Evolutionary conservation across 495 filamentous ascomycete genomes (phyloP).

Genomic region (Astrothelium macrocarpum): DNA sequence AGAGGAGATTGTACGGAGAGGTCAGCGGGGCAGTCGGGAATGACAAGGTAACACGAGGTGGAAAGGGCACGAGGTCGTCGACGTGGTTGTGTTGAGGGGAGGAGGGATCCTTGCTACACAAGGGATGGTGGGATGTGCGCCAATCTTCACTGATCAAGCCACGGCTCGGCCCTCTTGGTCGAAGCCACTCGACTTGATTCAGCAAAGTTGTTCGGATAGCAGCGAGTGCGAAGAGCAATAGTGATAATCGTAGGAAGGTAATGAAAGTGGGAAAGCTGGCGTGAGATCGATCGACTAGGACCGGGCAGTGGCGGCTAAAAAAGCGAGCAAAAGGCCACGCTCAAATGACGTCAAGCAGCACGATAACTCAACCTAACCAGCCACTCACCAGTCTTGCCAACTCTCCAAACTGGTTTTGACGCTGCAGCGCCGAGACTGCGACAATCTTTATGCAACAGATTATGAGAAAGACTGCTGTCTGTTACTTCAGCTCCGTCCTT

Average conservation of each 20-base stretch:
- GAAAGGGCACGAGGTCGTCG: slow-evolving; percentile 3
- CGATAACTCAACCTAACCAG: background rate
- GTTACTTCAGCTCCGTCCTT: background rate
- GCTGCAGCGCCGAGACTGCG: background rate
- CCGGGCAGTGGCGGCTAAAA: background rate
- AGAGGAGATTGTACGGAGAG: background rate
- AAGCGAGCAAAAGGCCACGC: background rate
- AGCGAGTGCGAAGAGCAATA: too few relatives aligned
- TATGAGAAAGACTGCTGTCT: background rate
- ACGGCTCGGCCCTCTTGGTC: slow-evolving; percentile 1
- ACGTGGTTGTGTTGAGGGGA: background rate
- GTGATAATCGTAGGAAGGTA: too few relatives aligned
- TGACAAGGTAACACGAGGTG: background rate
- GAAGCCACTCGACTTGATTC: background rate
- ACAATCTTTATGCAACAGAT: background rate
- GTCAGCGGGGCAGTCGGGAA: background rate
- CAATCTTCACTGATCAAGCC: background rate
- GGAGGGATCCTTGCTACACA: background rate
- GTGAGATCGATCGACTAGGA: background rate
- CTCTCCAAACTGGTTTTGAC: background rate
- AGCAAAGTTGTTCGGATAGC: background rate
- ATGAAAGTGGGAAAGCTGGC: slow-evolving; percentile 2
- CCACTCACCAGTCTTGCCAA: too few relatives aligned
- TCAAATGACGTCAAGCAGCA: background rate
- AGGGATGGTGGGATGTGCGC: background rate